Base-by-base conservation (phyloP, 2,329 filamentous ascomycete species). In the Alternaria sp. region DNA sequence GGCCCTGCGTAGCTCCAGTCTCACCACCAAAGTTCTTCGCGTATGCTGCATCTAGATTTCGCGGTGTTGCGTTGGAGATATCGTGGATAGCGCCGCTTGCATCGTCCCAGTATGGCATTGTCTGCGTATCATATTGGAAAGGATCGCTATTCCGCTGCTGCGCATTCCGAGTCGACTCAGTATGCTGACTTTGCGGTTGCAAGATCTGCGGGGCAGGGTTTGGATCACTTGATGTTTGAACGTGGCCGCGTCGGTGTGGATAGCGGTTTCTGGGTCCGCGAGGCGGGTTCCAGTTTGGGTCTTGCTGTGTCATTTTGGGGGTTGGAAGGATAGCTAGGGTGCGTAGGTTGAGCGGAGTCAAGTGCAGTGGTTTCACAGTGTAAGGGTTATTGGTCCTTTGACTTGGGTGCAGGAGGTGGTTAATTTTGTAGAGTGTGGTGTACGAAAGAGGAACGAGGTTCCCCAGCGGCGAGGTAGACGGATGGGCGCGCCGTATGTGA, bases 61-160 rank as follows among this genome's bases (percentile, higher is more conserved):
- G 40, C 1, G 57, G 26, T n/a, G 11, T 36, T 3, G 44, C 19
- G 9, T 36, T 55, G 8, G 54, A 45, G 2, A 52, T 44, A 1
- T 57, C 43, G 17, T 64, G 45, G 13, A 57, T 64, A 6, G 19
- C 26, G 8, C 49, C 62, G 12, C 32, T 61, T 5, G 46, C 50
- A 3, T 62, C 50, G 9, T 59, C 44, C 56, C 60, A 59, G 8
- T 59, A 62, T 12, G 44, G 50, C 5, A 21, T 50, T 1, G 32
- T 50, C 6, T 55, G 36, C 3, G 21, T 12, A 10, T 62, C 26
- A 6, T 47, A 30, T 21, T 32, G 12, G 6, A 54, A 28, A 0
- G n/a, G n/a, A 6, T 44, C 30, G 15, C 50, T 40, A 4, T 25
- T 5, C 6, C 21, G 59, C 8, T 47, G 21, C 13, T 47, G 21